Conservation (phyloP, 2,329 filamentous ascomycete species). For the Cordyceps militaris region DNA sequence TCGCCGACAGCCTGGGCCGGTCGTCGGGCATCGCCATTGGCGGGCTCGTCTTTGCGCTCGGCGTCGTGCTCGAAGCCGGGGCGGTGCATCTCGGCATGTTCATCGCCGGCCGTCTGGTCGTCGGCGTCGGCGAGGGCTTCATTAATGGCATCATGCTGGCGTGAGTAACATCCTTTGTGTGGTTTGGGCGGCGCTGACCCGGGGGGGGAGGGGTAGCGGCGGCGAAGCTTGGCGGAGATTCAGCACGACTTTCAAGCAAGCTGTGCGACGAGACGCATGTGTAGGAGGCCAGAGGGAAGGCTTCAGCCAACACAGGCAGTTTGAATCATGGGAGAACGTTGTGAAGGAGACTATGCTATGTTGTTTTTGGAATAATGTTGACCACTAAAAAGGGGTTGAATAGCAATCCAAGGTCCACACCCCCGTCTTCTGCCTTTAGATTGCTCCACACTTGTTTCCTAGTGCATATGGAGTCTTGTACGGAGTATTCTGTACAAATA, state of each 20-base stretch:
- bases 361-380: no score
- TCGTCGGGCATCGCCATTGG: slow-evolving; percentile 27
- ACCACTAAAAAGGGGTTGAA: slow-evolving; percentile 8
- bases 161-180: no score
- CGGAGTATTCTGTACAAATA: not conserved
- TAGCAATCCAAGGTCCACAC: slow-evolving; percentile 5
- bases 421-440: not conserved
- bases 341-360: no score
- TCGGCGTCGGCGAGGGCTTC: slow-evolving; percentile 40
- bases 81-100: slow-evolving; percentile 44
- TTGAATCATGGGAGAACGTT: no score
- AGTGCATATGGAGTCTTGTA: not conserved
- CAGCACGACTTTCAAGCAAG: not conserved
- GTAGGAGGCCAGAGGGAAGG: no score
- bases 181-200: no score
- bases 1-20: slow-evolving; percentile 45
- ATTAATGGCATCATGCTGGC: slow-evolving; percentile 48
- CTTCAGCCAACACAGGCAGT: no score
- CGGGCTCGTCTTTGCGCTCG: slow-evolving; percentile 45
- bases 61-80: slow-evolving; percentile 44
- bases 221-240: slow-evolving; percentile 35
- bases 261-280: not conserved
- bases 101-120: slow-evolving; percentile 45
- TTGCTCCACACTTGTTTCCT: no score
- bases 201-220: slow-evolving; percentile 37